Percentiles rank a stretch among this genome's conserved stretches.
Evolutionary conservation across 2,329 filamentous ascomycete species (phyloP).

Genomic region (Pseudogymnoascus sp.): DNA sequence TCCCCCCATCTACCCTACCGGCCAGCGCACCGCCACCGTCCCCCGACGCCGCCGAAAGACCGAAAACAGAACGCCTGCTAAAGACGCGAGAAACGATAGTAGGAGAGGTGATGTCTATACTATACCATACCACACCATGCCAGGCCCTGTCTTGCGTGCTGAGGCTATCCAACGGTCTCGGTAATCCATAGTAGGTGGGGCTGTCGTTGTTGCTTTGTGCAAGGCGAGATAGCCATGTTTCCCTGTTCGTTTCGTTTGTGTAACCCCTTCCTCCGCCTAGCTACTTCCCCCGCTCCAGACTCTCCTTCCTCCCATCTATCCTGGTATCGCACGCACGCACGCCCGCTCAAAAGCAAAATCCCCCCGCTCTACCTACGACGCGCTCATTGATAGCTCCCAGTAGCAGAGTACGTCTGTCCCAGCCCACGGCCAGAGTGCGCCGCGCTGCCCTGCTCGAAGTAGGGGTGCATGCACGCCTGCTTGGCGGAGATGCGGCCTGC

Average conservation of each 20-base stretch:
- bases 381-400: conserved; percentile 25
- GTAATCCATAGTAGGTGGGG: background rate
- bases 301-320: background rate
- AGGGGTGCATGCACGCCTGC: conserved; percentile 74
- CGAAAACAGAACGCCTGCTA: background rate
- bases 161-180: background rate
- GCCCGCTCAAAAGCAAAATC: background rate
- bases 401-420: conserved; percentile 23
- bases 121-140: background rate
- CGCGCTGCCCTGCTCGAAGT: conserved; percentile 49
- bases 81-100: background rate
- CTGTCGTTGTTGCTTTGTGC: background rate
- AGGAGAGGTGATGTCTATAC: background rate
- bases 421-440: conserved; percentile 28
- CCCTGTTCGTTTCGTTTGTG: background rate
- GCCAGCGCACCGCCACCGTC: background rate
- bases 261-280: background rate
- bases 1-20: background rate
- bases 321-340: background rate
- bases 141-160: background rate
- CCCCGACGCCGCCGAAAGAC: background rate
- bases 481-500: conserved; percentile 83
- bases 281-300: background rate
- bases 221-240: background rate
- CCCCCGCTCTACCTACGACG: background rate